Base-by-base conservation (phyloP, 129 eudicot genomes). In the Heracleum sosnowskyi region DNA sequence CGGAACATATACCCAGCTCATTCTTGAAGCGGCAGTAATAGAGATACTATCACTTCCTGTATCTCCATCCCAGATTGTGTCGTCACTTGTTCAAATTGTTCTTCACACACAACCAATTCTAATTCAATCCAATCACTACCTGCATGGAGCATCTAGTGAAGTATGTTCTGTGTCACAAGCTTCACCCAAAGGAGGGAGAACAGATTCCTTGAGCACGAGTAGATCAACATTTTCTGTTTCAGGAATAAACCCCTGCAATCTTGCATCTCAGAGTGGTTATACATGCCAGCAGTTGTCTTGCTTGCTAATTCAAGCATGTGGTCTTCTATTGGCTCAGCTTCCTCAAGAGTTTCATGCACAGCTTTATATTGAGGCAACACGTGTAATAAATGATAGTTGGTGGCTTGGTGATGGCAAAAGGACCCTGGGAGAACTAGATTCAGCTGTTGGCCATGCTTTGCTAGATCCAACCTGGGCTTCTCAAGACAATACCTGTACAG, bases 381-480 rank as follows among this genome's bases (percentile, higher is more conserved):
- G 94, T 75, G 86, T 95, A 78, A 88, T 95, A 29, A 95, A 95
- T 76, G 98, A 95, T 74, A 90, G 92, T 60, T 95, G 96, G 97
- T 95, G 94, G 97, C 91, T 89, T 68, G 80, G 85, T 29, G 98
- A 91, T 82, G 96, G 84, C 46, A 91, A 94, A 78, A 71, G 94
- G 77, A 88, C 96, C 2, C 77, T 79, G 26, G 63, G 89, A 42
- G 97, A 94, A 76, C 85, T 91, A 20, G 96, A 94, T 69, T 95
- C 96, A 24, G 97, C 91, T 63, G 98, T 95, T 78, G 86, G 93
- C 82, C 90, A 91, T 88, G 98, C 98, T 77, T 85, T 95, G 86
- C 60, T 91, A 80, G 98, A 95, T 83, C 98, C 98, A 76, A 86
- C 97, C 51, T 90, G 92, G 96, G 98, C 98, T 84, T 97, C 96